Conservation (phyloP, 2,329 filamentous ascomycete genomes). For the Botrytis porri region DNA sequence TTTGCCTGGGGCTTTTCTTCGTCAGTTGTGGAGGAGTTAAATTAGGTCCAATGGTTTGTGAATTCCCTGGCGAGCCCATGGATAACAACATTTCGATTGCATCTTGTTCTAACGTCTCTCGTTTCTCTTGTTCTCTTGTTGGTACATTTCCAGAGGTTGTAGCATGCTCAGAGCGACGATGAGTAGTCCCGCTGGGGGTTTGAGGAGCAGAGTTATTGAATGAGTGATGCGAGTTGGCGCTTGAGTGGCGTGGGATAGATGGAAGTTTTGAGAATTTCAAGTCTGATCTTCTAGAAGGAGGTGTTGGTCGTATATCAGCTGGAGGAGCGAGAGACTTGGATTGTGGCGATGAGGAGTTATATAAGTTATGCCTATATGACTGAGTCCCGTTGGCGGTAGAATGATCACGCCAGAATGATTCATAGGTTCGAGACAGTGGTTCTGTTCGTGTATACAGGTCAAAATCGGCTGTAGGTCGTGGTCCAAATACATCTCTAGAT, state of each 20-base stretch:
- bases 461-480: conserved; percentile 32
- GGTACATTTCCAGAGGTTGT: conserved; percentile 65
- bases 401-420: conserved; percentile 47
- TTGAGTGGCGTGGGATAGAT: conserved; percentile 26
- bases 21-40: conserved; percentile 45
- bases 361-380: conserved; percentile 15
- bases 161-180: conserved; percentile 19
- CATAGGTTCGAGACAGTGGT: conserved; percentile 41
- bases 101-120: conserved; percentile 53
- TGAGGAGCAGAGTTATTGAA: conserved; percentile 29
- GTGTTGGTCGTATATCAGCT: conserved; percentile 40
- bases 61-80: conserved; percentile 76
- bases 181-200: conserved; percentile 27
- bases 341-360: conserved; percentile 45
- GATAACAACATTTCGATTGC: conserved; percentile 78
- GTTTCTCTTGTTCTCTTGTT: conserved; percentile 57
- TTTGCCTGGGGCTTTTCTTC: conserved; percentile 34
- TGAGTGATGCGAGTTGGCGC: conserved; percentile 7
- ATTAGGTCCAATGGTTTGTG: conserved; percentile 56
- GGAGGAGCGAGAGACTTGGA: conserved; percentile 42
- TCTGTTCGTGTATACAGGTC: conserved; percentile 38
- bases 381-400: conserved; percentile 30
- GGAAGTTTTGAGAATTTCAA: conserved; percentile 36
- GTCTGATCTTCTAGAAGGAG: conserved; percentile 33
- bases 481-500: conserved; percentile 20